Percentiles rank a stretch among this genome's conserved stretches.
Conservation (phyloP, 371 early-diverging fungal genomes). For the Rhizomucor pusillus region DNA sequence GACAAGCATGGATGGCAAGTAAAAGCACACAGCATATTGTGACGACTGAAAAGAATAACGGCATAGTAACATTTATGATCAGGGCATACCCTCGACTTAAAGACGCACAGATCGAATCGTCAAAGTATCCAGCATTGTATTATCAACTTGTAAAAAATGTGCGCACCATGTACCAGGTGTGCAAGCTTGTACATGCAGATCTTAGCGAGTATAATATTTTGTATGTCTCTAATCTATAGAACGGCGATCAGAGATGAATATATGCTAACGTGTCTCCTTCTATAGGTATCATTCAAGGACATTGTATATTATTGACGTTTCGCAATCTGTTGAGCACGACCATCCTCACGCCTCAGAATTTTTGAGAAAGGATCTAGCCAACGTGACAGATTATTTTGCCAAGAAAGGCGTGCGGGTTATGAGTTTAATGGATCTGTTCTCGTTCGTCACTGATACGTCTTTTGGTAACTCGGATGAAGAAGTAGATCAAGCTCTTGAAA, state of each 20-base stretch:
- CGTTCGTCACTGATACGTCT: constrained; percentile 77
- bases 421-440: constrained; percentile 85
- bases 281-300: constrained; percentile 73
- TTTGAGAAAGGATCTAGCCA: constrained; percentile 93
- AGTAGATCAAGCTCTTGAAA: constrained; percentile 67
- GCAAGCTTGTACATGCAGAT: constrained; percentile 98
- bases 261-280: not conserved
- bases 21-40: not conserved
- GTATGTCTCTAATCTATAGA: constrained; percentile 36
- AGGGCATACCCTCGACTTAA: constrained; percentile 92
- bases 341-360: constrained; percentile 99
- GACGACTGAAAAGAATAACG: not conserved
- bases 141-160: constrained; percentile 87
- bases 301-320: constrained; percentile 98
- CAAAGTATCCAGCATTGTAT: constrained; percentile 79
- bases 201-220: constrained; percentile 99
- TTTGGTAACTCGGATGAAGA: constrained; percentile 61
- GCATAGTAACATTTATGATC: no score
- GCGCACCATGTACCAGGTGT: constrained; percentile 93
- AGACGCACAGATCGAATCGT: constrained; percentile 81
- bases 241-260: not conserved
- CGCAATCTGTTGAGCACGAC: constrained; percentile 98
- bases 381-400: constrained; percentile 95
- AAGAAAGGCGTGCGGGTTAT: constrained; percentile 80
- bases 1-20: constrained; percentile 82